Evolutionary conservation across 2,329 filamentous ascomycete species (phyloP).

Genomic region (Hypoxylon sp.): DNA sequence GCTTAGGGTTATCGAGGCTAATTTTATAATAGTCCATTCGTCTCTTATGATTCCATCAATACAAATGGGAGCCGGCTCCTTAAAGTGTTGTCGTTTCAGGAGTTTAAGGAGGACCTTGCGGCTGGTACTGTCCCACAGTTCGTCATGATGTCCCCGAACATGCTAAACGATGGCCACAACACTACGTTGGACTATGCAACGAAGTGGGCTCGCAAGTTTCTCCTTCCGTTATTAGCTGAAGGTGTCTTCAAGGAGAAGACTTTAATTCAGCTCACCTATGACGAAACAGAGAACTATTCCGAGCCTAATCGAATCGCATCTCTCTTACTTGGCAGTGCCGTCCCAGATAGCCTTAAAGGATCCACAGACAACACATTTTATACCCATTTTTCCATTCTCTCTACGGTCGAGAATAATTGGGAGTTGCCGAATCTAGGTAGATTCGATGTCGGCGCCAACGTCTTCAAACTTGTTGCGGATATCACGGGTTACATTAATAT

Average conservation of each 20-base stretch:
- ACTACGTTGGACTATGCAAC: conserved; percentile 78
- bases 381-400: conserved; percentile 67
- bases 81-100: conserved; percentile 73
- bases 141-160: conserved; percentile 74
- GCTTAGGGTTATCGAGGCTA: background rate
- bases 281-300: conserved; percentile 80
- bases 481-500: conserved; percentile 68
- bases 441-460: conserved; percentile 60
- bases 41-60: conserved; percentile 61
- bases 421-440: conserved; percentile 64
- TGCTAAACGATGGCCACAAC: conserved; percentile 80
- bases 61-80: conserved; percentile 64
- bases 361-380: conserved; percentile 79
- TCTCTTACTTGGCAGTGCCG: conserved; percentile 79
- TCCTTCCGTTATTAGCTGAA: conserved; percentile 78
- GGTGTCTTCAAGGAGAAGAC: conserved; percentile 80
- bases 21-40: conserved; percentile 56
- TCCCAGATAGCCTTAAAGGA: conserved; percentile 74
- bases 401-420: conserved; percentile 79
- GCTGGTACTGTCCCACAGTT: conserved; percentile 74
- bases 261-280: conserved; percentile 82
- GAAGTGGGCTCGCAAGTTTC: conserved; percentile 75
- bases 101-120: conserved; percentile 72
- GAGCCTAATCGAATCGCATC: conserved; percentile 78
- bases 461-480: conserved; percentile 72